phyloP scores from a whole-genome alignment of 148 eudicot genomes.

The Rhododendron kiyosumense region DNA sequence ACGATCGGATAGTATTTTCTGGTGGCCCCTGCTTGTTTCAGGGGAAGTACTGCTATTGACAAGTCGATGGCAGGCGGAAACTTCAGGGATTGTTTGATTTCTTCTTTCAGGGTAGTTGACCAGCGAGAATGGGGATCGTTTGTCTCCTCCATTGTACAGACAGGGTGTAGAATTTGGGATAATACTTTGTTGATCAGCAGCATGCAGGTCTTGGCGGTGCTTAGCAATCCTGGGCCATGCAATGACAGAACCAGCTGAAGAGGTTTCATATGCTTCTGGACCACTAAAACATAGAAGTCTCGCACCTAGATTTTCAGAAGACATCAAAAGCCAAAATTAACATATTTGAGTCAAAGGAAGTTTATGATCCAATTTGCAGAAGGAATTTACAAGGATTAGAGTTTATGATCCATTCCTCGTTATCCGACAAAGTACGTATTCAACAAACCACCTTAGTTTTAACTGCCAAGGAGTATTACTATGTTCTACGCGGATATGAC shows the following conservation, averaged over 20 bases:
- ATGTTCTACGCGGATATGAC: not conserved
- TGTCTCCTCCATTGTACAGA: slow-evolving; percentile 12
- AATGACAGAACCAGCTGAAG: not conserved
- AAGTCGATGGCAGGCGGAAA: slow-evolving; percentile 14
- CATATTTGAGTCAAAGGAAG: not conserved
- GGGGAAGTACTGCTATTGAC: slow-evolving; percentile 13
- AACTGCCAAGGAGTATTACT: not conserved
- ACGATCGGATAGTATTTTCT: slow-evolving; percentile 13
- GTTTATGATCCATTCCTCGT: not conserved
- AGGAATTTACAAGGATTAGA: not conserved
- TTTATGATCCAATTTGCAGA: not conserved
- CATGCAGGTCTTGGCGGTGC: not conserved
- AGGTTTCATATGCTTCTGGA: slow-evolving; percentile 7
- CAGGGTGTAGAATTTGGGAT: not conserved
- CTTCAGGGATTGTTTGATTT: slow-evolving; percentile 6
- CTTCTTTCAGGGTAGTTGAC: slow-evolving; percentile 11
- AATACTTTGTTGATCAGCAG: not conserved
- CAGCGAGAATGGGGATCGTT: slow-evolving; percentile 16
- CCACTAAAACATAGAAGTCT: slow-evolving; percentile 26
- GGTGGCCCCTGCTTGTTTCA: slow-evolving; percentile 12
- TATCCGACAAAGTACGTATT: not conserved
- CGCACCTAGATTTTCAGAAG: slow-evolving; percentile 19
- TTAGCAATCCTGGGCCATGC: slow-evolving; percentile 10
- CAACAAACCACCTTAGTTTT: not conserved
- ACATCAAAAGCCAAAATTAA: not conserved